phyloP scores from a whole-genome alignment of 345 rosid genomes.

The Cardamine chenopodiifolia region DNA sequence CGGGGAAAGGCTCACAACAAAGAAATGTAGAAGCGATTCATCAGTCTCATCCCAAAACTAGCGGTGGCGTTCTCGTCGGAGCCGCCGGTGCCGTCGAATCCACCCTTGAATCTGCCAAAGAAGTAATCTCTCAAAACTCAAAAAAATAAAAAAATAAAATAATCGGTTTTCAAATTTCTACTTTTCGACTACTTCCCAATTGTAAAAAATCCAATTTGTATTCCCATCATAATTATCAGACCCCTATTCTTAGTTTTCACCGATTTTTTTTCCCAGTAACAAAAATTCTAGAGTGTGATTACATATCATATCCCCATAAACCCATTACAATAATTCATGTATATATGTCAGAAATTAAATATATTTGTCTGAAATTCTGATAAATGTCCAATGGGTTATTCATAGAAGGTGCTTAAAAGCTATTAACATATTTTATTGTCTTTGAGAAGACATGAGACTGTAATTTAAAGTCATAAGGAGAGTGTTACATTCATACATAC shows the following conservation, averaged over 20 bases:
- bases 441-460: conserved; percentile 29
- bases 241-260: neutral
- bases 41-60: conserved; percentile 47
- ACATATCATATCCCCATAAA: no score
- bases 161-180: neutral
- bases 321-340: no score
- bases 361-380: conserved; percentile 6
- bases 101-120: conserved; percentile 62
- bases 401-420: conserved; percentile 25
- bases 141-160: neutral
- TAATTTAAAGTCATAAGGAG: conserved; percentile 31
- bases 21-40: conserved; percentile 58
- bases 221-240: neutral
- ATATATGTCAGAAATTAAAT: no score
- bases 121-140: conserved; percentile 45
- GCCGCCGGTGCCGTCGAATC: conserved; percentile 66
- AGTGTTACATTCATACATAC: neutral
- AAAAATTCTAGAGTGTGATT: neutral
- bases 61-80: conserved; percentile 59
- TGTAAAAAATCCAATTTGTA: conserved; percentile 15
- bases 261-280: neutral
- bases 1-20: conserved; percentile 55
- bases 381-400: conserved; percentile 20
- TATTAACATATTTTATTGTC: conserved; percentile 27
- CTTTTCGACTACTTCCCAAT: neutral